phyloP scores from a whole-genome alignment of 2,329 filamentous ascomycete species.

The Penicillium sp. region DNA sequence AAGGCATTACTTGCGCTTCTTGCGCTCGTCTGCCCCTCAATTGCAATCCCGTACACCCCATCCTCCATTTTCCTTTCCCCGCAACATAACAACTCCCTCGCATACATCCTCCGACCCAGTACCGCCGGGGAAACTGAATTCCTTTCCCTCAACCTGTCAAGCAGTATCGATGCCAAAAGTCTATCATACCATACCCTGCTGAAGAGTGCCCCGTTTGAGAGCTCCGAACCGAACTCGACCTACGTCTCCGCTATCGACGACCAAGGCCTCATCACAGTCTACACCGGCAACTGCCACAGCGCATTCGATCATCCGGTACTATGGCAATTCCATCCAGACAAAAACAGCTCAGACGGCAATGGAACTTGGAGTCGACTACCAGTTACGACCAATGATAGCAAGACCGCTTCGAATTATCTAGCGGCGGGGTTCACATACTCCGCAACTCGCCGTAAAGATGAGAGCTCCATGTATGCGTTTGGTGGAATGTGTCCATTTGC shows the following conservation, averaged over 20 bases:
- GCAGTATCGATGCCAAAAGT: slow-evolving; percentile 52
- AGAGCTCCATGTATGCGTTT: slow-evolving; percentile 64
- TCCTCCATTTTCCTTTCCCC: slow-evolving; percentile 66
- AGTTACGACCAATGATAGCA: slow-evolving; percentile 34
- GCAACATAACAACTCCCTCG: slow-evolving; percentile 52
- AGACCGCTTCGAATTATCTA: slow-evolving; percentile 55
- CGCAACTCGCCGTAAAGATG: slow-evolving; percentile 48
- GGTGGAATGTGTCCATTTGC: slow-evolving; percentile 80
- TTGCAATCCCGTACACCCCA: slow-evolving; percentile 70
- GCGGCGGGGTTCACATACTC: slow-evolving; percentile 67
- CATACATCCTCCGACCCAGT: slow-evolving; percentile 68
- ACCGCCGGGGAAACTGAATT: slow-evolving; percentile 53
- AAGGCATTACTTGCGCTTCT: slow-evolving; percentile 16
- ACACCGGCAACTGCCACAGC: slow-evolving; percentile 68
- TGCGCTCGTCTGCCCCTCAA: slow-evolving; percentile 26
- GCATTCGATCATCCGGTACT: slow-evolving; percentile 54
- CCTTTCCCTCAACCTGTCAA: slow-evolving; percentile 64
- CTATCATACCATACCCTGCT: slow-evolving; percentile 34
- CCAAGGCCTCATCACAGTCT: slow-evolving; percentile 69
- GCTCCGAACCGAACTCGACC: slow-evolving; percentile 55
- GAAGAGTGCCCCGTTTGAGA: slow-evolving; percentile 28
- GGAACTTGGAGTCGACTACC: slow-evolving; percentile 56
- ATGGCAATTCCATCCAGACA: slow-evolving; percentile 64
- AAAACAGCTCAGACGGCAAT: slow-evolving; percentile 45
- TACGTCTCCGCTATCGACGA: slow-evolving; percentile 68